A percentile compares a stretch with the other conserved stretches of the same genome.
Conservation (phyloP, 768 basidiomycete species). For the Lyophyllum atratum region DNA sequence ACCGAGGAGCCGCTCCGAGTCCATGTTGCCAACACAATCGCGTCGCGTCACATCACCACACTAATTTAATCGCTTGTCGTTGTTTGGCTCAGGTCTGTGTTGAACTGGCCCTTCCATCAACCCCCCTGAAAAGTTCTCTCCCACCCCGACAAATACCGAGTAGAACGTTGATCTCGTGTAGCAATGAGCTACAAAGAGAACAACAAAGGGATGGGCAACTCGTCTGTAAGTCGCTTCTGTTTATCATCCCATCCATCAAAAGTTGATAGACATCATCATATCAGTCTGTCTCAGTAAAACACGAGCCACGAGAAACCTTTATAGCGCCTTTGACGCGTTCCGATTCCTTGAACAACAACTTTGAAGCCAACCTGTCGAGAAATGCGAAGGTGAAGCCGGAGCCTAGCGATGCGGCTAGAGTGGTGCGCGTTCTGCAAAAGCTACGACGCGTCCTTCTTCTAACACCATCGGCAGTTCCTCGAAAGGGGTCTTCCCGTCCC, state of each 20-base stretch:
- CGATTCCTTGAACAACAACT: slow-evolving; percentile 11
- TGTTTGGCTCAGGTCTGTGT: slow-evolving; percentile 6
- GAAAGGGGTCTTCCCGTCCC: slow-evolving; percentile 29
- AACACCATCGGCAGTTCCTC: slow-evolving; percentile 15
- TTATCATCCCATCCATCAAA: background rate
- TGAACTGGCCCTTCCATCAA: background rate
- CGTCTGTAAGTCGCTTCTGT: slow-evolving; percentile 7
- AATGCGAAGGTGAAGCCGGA: slow-evolving; percentile 31
- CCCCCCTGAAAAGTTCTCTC: background rate
- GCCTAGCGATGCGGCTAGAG: slow-evolving; percentile 25
- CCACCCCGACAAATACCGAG: background rate
- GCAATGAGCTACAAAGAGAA: slow-evolving; percentile 27
- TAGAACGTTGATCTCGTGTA: slow-evolving; percentile 1
- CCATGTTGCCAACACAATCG: background rate
- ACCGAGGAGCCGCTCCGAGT: too few species aligned
- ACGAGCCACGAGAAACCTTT: slow-evolving; percentile 17
- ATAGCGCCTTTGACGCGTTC: slow-evolving; percentile 11
- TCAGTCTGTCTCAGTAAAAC: slow-evolving; percentile 15
- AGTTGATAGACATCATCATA: background rate
- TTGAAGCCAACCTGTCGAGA: background rate
- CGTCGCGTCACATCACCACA: slow-evolving; percentile 14
- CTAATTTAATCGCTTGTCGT: slow-evolving; percentile 2
- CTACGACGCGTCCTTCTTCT: slow-evolving; percentile 1
- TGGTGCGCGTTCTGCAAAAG: slow-evolving; percentile 19
- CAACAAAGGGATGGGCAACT: slow-evolving; percentile 12